phyloP scores from a whole-genome alignment of 2,329 filamentous ascomycete species.

The Phoma sp. region DNA sequence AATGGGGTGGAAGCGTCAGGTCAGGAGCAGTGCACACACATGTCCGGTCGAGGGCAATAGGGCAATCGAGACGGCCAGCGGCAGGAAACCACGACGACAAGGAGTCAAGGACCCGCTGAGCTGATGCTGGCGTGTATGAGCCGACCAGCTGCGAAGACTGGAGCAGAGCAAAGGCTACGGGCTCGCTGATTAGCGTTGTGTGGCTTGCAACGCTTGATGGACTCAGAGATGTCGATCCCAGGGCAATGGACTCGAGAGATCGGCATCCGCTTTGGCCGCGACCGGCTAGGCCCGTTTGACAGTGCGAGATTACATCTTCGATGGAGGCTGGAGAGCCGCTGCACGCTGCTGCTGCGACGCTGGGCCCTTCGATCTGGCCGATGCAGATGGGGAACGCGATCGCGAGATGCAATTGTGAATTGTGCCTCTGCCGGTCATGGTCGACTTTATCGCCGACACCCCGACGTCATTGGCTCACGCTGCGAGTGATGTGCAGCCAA shows the following conservation, averaged over 20 bases:
- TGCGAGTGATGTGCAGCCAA: slow-evolving; percentile 8
- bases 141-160: slow-evolving; percentile 10
- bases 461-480: slow-evolving; percentile 5
- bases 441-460: background rate
- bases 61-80: background rate
- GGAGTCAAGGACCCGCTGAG: background rate
- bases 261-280: slow-evolving; percentile 19
- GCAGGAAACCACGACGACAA: slow-evolving; percentile 1
- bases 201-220: slow-evolving; percentile 25
- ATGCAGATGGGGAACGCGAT: slow-evolving; percentile 10
- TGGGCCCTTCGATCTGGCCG: background rate
- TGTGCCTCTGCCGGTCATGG: slow-evolving; percentile 2
- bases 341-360: background rate
- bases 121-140: slow-evolving; percentile 14
- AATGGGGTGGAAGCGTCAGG: background rate
- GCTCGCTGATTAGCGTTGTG: slow-evolving; percentile 13
- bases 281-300: slow-evolving; percentile 16
- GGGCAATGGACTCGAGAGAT: slow-evolving; percentile 18
- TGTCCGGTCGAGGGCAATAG: background rate
- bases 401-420: slow-evolving; percentile 13
- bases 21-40: slow-evolving; percentile 6
- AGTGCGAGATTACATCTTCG: slow-evolving; percentile 2
- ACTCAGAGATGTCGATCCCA: slow-evolving; percentile 26
- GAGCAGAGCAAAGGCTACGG: slow-evolving; percentile 13
- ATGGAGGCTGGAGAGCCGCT: background rate